Conservation (phyloP, 2,329 filamentous ascomycete genomes). For the Sporothrix variecibatus region DNA sequence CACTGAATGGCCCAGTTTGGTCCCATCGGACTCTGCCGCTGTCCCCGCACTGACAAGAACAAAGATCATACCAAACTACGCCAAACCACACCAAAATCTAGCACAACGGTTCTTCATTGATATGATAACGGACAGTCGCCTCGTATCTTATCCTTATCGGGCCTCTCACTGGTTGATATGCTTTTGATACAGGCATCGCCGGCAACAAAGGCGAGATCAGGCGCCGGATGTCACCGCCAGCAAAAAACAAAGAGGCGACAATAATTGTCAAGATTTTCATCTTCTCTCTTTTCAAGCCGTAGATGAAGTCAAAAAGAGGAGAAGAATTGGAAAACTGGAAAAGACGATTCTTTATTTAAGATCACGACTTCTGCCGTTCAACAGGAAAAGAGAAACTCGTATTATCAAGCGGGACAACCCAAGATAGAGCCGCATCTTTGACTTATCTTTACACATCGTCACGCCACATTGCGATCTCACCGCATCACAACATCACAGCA, state of each 20-base stretch:
- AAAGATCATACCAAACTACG: neutral
- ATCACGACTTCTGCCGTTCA: neutral
- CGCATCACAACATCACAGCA: neutral
- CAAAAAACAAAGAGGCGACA: neutral
- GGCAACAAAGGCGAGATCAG: neutral
- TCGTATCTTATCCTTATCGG: constrained; percentile 22
- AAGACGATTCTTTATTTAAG: neutral
- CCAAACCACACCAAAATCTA: neutral
- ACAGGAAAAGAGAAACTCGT: neutral
- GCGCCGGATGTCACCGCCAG: constrained; percentile 19
- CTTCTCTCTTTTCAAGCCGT: neutral
- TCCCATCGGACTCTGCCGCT: constrained; percentile 27
- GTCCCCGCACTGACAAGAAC: constrained; percentile 9
- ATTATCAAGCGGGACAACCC: neutral
- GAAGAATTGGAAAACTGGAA: neutral
- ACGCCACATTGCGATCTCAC: neutral
- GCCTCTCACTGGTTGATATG: constrained; percentile 15
- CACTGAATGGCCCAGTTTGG: constrained; percentile 5
- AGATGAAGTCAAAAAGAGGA: neutral
- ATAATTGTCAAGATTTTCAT: neutral
- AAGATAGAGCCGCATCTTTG: neutral
- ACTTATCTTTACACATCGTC: neutral
- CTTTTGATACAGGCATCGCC: neutral
- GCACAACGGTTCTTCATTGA: neutral
- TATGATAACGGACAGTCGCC: neutral